These are phyloP conservation scores for Hirsutella thompsonii DNA, from an alignment of 2,329 filamentous ascomycete genomes.

Conservation along the genomic window DNA sequence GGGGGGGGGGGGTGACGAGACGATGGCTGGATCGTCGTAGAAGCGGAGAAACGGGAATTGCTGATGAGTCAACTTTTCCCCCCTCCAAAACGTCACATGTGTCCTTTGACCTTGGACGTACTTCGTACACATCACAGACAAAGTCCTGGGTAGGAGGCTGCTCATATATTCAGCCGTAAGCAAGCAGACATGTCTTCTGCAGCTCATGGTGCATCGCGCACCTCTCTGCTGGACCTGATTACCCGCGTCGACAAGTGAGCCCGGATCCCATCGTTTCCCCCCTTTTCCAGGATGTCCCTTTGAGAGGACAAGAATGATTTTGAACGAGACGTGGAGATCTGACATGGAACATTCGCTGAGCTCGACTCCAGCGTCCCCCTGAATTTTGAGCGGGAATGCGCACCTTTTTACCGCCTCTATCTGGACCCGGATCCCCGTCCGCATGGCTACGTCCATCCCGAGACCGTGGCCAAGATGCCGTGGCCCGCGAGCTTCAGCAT, in stretches of 20 bases:
- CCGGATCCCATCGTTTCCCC: not conserved
- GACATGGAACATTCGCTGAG: too few relatives aligned
- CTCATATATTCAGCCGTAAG: too few relatives aligned
- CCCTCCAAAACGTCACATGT: not conserved
- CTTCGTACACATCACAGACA: too few relatives aligned
- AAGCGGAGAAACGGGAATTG: not conserved
- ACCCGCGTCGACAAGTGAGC: conserved; percentile 29
- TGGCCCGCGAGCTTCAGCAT: conserved; percentile 28
- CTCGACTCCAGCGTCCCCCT: conserved; percentile 29
- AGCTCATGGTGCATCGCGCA: too few relatives aligned
- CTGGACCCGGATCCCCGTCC: conserved; percentile 30
- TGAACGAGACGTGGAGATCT: too few relatives aligned
- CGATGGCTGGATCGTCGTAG: not conserved
- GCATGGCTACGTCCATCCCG: conserved; percentile 36
- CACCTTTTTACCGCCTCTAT: conserved; percentile 30
- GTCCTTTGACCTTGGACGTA: too few relatives aligned
- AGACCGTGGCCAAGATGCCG: conserved; percentile 31
- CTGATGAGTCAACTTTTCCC: conserved; percentile 1
- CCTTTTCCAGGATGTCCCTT: not conserved
- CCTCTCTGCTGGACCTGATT: conserved; percentile 21
- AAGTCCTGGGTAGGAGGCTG: too few relatives aligned
- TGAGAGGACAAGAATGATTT: too few relatives aligned
- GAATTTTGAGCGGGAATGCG: conserved; percentile 22
- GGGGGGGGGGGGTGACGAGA: too few relatives aligned
- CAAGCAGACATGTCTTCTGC: too few relatives aligned